These are phyloP conservation scores for Cryptomeria japonica DNA, from an alignment of 75 land plant genomes.

Conservation along the genomic window DNA sequence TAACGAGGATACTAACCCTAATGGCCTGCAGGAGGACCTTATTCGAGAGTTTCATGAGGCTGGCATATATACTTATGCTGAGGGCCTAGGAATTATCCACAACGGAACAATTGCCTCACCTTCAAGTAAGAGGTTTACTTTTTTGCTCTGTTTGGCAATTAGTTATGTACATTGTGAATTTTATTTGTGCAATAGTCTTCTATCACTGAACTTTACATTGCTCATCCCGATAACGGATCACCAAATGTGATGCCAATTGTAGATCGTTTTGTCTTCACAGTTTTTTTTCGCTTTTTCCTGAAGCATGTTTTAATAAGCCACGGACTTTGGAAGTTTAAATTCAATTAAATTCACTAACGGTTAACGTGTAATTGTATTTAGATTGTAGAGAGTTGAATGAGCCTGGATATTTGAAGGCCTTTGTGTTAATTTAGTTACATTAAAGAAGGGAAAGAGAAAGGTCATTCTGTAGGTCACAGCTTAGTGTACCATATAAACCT, in stretches of 20 bases:
- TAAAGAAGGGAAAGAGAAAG: not conserved
- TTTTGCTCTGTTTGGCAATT: not conserved
- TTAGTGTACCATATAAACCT: not conserved
- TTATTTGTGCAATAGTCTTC: not conserved
- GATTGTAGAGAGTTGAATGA: not conserved
- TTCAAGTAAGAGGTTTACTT: not conserved
- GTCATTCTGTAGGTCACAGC: not conserved
- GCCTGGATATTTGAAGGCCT: too few relatives aligned
- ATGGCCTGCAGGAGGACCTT: slow-evolving; percentile 5
- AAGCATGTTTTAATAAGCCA: too few relatives aligned
- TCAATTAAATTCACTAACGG: not conserved
- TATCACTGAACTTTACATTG: not conserved
- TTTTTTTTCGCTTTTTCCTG: too few relatives aligned
- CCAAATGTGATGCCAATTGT: not conserved
- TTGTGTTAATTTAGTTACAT: too few relatives aligned
- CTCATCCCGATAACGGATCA: not conserved
- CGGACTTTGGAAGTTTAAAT: not conserved
- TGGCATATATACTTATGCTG: not conserved
- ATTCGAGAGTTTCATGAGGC: slow-evolving; percentile 10
- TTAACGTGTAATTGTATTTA: not conserved
- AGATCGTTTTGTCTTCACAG: not conserved
- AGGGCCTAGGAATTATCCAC: slow-evolving; percentile 7
- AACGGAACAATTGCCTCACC: slow-evolving; percentile 7
- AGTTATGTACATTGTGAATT: not conserved
- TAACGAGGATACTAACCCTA: not conserved